phyloP scores from a whole-genome alignment of 1,284 basidiomycete genomes.

The Cryptococcus wingfieldii region DNA sequence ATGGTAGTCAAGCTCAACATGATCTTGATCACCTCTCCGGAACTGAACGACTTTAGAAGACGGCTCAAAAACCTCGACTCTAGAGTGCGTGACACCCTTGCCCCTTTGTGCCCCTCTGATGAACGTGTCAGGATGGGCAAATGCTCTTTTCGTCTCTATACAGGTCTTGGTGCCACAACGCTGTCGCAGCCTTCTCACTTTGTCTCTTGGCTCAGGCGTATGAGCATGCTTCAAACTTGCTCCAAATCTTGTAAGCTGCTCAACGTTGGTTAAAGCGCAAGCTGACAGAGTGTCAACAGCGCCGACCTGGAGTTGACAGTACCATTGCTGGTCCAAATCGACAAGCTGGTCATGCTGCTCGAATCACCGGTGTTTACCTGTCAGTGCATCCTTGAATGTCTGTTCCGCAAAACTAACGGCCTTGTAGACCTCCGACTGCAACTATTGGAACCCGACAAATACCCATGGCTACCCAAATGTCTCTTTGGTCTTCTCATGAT shows the following conservation, averaged over 20 bases:
- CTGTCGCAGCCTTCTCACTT: slow-evolving; percentile 91
- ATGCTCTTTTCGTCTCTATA: slow-evolving; percentile 85
- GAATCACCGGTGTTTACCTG: slow-evolving; percentile 98
- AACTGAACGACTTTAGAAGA: slow-evolving; percentile 88
- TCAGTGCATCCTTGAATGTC: slow-evolving; percentile 46
- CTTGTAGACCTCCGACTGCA: slow-evolving; percentile 84
- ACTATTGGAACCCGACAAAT: slow-evolving; percentile 91
- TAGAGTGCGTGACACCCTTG: slow-evolving; percentile 56
- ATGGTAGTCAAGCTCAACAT: slow-evolving; percentile 97
- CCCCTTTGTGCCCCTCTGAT: not conserved
- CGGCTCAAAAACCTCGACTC: slow-evolving; percentile 89
- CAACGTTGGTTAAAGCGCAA: slow-evolving; percentile 6
- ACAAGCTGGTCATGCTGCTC: slow-evolving; percentile 96
- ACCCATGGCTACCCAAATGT: slow-evolving; percentile 96
- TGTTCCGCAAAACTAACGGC: not conserved
- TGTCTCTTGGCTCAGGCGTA: slow-evolving; percentile 97
- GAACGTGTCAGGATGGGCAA: slow-evolving; percentile 74
- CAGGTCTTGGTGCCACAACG: slow-evolving; percentile 97
- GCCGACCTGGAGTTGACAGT: slow-evolving; percentile 97
- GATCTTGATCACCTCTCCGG: slow-evolving; percentile 94
- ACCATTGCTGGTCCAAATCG: slow-evolving; percentile 88
- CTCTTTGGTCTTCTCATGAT: slow-evolving; percentile 97
- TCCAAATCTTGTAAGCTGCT: slow-evolving; percentile 82
- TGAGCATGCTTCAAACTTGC: slow-evolving; percentile 93
- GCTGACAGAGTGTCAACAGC: slow-evolving; percentile 51